Evolutionary conservation across 2,329 filamentous ascomycete genomes (phyloP), one percentile per base, ranked within the genome.

Genomic region (Aspergillus sp.): DNA sequence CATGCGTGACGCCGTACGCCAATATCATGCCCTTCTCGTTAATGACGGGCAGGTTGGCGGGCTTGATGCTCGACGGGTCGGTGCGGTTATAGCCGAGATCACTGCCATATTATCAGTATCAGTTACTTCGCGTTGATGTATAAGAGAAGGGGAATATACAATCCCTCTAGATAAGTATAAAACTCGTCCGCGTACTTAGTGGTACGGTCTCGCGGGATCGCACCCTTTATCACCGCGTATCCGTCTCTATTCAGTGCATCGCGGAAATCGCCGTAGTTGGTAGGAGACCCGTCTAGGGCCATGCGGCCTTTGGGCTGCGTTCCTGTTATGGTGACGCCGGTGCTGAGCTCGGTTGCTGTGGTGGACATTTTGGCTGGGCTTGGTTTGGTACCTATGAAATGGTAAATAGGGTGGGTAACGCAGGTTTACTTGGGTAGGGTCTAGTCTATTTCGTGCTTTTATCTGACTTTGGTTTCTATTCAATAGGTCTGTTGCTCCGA

Each of bases 21-120:
- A 78, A 67, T 59, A 77, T 77, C 72, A 81, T 81, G 49, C 80
- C 78, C 68, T 80, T 81, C 60, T 80, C 77, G 63, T 74, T 79
- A 63, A 79, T 77, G 19, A 68, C 50, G 3, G 73, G 73, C 5
- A 76, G 67, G 2, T 72, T 68, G 33, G 71, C 66, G 11, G 67
- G 66, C 45, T 71, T 70, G 13, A 71, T 67, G 3, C 72, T 76
- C 1, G 63, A 68, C 2, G 59, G 64, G 51, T 77, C 72, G 42
- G 72, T 66, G 2, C 73, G 68, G 15, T 73, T 61, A 55, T 72
- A 76, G 12, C 74, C 74, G 9, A 76, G 67, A 13, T 68, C 68
- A 66, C 51, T 69, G 62, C 46, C 1, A 9, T 8, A 20, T 51
- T 40, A 51, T 40, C 17, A 17, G 4, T 4, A 7, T 20, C 3